A percentile compares a stretch with the other conserved stretches of the same genome.
Evolutionary conservation across 2,329 filamentous ascomycete species (phyloP).

Genomic region (Fonsecaea nubica): DNA sequence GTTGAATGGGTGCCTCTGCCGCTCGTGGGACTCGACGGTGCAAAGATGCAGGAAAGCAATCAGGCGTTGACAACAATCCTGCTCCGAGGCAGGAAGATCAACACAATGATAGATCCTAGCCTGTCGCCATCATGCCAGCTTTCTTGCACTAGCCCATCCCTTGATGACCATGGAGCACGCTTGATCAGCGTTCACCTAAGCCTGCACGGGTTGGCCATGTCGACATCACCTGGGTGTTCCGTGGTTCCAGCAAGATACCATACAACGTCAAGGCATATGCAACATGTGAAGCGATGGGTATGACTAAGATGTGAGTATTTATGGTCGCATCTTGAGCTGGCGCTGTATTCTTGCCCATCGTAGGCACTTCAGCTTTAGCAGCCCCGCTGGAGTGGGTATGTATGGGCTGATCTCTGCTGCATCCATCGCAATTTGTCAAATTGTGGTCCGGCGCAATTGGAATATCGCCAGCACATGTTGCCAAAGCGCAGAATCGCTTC

Average conservation of each 20-base stretch:
- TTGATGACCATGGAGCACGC: background rate
- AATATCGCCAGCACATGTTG: background rate
- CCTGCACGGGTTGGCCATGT: background rate
- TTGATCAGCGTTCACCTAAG: background rate
- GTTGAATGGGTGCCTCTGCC: background rate
- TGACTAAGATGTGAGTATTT: background rate
- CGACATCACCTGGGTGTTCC: background rate
- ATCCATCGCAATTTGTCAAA: background rate
- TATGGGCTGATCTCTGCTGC: slow-evolving; percentile 1
- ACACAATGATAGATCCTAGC: background rate
- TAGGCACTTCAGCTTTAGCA: background rate
- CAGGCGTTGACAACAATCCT: background rate
- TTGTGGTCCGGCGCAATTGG: background rate
- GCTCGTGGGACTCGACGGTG: background rate
- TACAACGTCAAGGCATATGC: background rate
- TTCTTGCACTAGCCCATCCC: background rate
- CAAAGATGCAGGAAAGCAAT: background rate
- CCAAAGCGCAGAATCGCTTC: background rate
- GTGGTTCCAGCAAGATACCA: background rate
- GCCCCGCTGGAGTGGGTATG: background rate
- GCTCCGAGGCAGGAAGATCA: background rate
- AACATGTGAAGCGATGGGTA: background rate
- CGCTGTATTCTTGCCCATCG: background rate
- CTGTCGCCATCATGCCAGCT: background rate
- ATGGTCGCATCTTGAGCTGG: background rate